Percentiles rank a stretch among this genome's conserved stretches.
Conservation (phyloP, 306 rosid species). For the Trifolium fragiferum region DNA sequence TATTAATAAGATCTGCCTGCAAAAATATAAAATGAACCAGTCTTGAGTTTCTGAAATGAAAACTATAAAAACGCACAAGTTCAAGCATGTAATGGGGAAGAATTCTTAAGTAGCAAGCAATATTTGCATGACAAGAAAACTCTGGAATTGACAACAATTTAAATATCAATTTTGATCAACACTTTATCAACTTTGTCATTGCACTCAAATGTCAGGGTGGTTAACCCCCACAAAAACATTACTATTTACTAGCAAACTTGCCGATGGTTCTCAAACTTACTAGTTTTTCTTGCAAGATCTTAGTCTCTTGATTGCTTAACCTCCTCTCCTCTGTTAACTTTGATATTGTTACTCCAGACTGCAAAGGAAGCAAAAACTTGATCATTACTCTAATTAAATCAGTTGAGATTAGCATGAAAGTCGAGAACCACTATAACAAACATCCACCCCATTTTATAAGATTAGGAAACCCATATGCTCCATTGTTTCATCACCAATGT, state of each 20-base stretch:
- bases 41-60: constrained; percentile 32
- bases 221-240: constrained; percentile 21
- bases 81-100: constrained; percentile 28
- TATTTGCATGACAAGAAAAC: constrained; percentile 21
- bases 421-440: constrained; percentile 21
- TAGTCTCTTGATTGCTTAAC: constrained; percentile 61
- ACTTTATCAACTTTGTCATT: neutral
- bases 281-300: constrained; percentile 58
- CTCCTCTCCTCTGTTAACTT: constrained; percentile 74
- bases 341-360: constrained; percentile 73
- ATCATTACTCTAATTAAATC: constrained; percentile 16
- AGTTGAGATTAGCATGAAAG: constrained; percentile 31
- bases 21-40: constrained; percentile 33
- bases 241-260: constrained; percentile 28
- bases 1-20: constrained; percentile 66
- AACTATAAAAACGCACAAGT: constrained; percentile 10
- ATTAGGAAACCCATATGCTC: constrained; percentile 13
- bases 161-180: neutral
- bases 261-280: constrained; percentile 51
- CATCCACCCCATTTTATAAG: constrained; percentile 20
- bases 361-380: constrained; percentile 43
- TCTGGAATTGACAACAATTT: constrained; percentile 16
- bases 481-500: constrained; percentile 22
- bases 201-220: neutral
- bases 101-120: constrained; percentile 13